Evolutionary conservation across 441 rosid genomes (phyloP).

Genomic region (Brassica hybrid): DNA sequence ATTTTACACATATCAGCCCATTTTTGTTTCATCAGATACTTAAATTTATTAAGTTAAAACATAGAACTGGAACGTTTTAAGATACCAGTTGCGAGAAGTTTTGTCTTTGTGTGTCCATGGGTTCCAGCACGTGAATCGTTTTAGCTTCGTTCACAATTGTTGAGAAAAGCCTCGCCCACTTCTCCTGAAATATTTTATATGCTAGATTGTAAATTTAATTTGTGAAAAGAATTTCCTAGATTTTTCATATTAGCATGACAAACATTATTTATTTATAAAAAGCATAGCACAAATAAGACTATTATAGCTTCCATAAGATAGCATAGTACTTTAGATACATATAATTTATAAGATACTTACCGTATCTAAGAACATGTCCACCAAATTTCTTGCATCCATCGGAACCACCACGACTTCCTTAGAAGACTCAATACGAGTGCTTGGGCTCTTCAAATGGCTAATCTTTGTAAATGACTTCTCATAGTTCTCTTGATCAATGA

Average conservation of each 20-base stretch:
- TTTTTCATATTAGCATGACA: no score
- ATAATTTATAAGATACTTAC: conserved; percentile 33
- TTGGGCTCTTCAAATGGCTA: conserved; percentile 42
- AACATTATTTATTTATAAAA: no score
- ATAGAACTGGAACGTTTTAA: not conserved
- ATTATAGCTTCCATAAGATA: no score
- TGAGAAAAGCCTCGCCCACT: conserved; percentile 62
- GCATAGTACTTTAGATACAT: no score
- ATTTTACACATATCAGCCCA: not conserved
- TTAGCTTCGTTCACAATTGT: conserved; percentile 60
- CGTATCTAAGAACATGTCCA: conserved; percentile 52
- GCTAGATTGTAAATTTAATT: no score
- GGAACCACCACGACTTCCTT: conserved; percentile 48
- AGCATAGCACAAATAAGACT: no score
- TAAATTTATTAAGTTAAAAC: no score
- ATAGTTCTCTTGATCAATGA: conserved; percentile 50
- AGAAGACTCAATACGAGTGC: conserved; percentile 59
- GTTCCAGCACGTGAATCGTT: conserved; percentile 50
- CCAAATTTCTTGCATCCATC: conserved; percentile 46
- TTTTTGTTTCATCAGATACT: not conserved
- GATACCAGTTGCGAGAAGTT: conserved; percentile 30
- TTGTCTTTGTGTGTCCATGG: conserved; percentile 37
- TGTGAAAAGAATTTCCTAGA: no score
- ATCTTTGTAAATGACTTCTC: conserved; percentile 48
- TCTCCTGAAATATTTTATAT: conserved; percentile 46